Evolutionary conservation across 768 basidiomycete species (phyloP), one percentile per base, ranked within the genome.

Genomic region (Termitomyces sp.): DNA sequence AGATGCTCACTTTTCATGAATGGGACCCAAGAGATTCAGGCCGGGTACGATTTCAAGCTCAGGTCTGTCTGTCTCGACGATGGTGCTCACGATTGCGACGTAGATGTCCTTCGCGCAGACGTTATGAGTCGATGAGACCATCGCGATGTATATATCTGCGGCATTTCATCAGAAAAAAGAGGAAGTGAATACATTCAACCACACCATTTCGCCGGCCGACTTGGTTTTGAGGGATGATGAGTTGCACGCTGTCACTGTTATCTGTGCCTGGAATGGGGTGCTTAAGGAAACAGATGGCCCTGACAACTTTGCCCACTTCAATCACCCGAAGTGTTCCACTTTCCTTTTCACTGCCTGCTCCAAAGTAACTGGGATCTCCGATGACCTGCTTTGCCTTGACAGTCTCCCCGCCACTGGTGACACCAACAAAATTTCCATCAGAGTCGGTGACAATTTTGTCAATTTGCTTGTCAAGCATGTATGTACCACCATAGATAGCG

Each of bases 181-280:
- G 26, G 38, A 56, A 48, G 12, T 54, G 38, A 24, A 30, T 19
- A n/a, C 30, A 21, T 32, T 14, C 5, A n/a, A 15, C 70, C 86
- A 63, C 68, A 91, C 96, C 97, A 66, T 99, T 90, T 73, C 87
- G 84, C 62, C 97, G 79, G 61, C 80, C 79, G 61, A 99, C 94
- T 73, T 99, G 97, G 72, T 98, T 98, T 73, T 98, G 97, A 40
- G 97, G 97, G 59, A 99, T 96, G 70, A 99, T 94, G 65, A 99
- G 93, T 72, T 99, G 97, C 38, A 87, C 87, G 64, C 90, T 93
- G 74, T 99, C 97, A 45, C 87, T 77, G 66, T 98, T 90, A 21
- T 98, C 96, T 41, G 97, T 98, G 48, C 91, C 94, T 46, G 97
- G 97, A 59, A 99, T 96, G 45, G 95, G 93, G 72, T 98, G 97